Evolutionary conservation across 257 asterid genomes (phyloP), one percentile per base, ranked within the genome.

Genomic region (Lantana camara): DNA sequence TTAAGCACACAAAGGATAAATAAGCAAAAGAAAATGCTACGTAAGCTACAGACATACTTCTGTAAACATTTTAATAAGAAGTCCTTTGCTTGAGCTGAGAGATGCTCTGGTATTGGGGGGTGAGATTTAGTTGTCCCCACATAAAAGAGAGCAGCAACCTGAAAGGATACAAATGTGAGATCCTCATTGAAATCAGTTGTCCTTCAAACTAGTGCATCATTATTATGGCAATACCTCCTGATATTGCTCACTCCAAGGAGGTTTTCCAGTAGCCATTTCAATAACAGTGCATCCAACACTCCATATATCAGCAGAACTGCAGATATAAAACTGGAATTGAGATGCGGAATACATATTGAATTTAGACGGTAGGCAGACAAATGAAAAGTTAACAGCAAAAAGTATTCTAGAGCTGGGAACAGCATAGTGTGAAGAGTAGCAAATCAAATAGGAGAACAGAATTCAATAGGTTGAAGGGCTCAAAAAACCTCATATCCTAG

Each of bases 201-300:
- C 46, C 30, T 45, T 49, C 23, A 44, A 40, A 37, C 49, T 8
- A 22, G 58, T 24, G 29, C 37, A 70, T 62, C 47, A 62, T 20
- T 47, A 52, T 47, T 44, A 34, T 35, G 35, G 29, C 30, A 44
- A 35, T 75, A 85, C 96, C 89, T 88, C 96, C 70, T 83, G 91
- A 77, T 83, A 88, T 75, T 85, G 96, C 76, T 88, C 86, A 67
- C 96, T 88, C 96, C 96, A 88, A 47, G 96, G 96, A 72, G 96
- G 86, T 75, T 85, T 88, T 57, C 95, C 96, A 9, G 95, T 88
- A 60, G 96, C 96, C 96, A 88, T 88, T 81, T 88, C 96, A 34
- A 88, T 85, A 22, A 88, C 70, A 7, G 96, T 88, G 70, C 96
- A 88, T 58, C 96, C 96, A 35, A 88, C 96, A 76, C 96, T 88